Evolutionary conservation across 306 rosid species (phyloP).

Genomic region (Arachis hypogaea): DNA sequence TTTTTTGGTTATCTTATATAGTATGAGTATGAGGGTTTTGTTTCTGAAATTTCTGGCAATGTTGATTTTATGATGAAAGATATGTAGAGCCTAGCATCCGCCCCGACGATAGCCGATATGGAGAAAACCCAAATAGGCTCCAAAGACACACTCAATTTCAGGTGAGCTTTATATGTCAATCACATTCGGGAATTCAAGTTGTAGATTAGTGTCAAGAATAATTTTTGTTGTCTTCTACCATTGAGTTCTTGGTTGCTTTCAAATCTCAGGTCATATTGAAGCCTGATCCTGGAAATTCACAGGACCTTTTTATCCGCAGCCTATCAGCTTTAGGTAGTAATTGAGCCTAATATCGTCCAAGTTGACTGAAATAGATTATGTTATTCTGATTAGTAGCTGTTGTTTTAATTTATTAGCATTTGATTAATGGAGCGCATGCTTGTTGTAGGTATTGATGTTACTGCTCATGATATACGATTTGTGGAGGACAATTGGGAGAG

Average conservation of each 20-base stretch:
- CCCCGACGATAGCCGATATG: slow-evolving; percentile 96
- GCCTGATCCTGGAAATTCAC: slow-evolving; percentile 99
- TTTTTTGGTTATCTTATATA: slow-evolving; percentile 13
- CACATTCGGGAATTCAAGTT: slow-evolving; percentile 26
- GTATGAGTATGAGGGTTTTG: slow-evolving; percentile 32
- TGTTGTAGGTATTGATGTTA: slow-evolving; percentile 80
- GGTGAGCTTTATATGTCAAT: slow-evolving; percentile 48
- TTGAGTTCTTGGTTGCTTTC: slow-evolving; percentile 35
- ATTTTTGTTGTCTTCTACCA: slow-evolving; percentile 5
- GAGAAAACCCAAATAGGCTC: slow-evolving; percentile 98
- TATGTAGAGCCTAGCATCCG: slow-evolving; percentile 91
- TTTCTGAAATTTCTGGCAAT: slow-evolving; percentile 32
- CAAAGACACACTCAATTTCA: slow-evolving; percentile 98
- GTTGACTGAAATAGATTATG: slow-evolving; percentile 28
- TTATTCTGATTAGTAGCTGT: slow-evolving; percentile 9
- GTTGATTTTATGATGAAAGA: slow-evolving; percentile 54
- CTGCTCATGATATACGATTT: slow-evolving; percentile 90
- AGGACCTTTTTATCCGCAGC: slow-evolving; percentile 88
- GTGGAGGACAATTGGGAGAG: slow-evolving; percentile 99
- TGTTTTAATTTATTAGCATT: slow-evolving; percentile 26
- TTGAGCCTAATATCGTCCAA: slow-evolving; percentile 25
- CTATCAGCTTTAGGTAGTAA: slow-evolving; percentile 86
- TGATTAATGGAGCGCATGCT: slow-evolving; percentile 25
- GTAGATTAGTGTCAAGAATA: slow-evolving; percentile 24
- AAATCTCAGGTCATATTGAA: slow-evolving; percentile 81